A percentile compares a stretch with the other conserved stretches of the same genome.
phyloP scores from a whole-genome alignment of 2,329 filamentous ascomycete genomes.

The Sordariomycetes sp. region DNA sequence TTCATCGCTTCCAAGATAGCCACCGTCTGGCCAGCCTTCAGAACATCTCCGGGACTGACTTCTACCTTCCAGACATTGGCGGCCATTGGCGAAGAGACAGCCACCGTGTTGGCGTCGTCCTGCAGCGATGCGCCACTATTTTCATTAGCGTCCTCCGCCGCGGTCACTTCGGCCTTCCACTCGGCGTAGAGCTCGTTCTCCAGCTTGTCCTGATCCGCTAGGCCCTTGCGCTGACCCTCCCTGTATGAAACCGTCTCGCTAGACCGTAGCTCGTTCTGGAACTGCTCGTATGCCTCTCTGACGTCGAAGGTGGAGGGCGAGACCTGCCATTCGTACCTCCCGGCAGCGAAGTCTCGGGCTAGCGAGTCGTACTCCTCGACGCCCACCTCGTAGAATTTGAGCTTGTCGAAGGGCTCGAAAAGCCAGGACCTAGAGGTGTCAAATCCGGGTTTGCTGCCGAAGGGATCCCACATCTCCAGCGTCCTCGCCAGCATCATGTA shows the following conservation, averaged over 20 bases:
- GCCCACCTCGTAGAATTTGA: constrained; percentile 18
- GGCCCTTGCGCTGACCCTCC: neutral
- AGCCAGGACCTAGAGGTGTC: constrained; percentile 19
- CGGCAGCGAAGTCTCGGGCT: constrained; percentile 14
- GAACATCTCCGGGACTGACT: constrained; percentile 25
- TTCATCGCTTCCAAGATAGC: constrained; percentile 46
- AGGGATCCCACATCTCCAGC: constrained; percentile 20
- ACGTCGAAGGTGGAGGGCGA: constrained; percentile 17
- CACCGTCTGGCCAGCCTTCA: constrained; percentile 29
- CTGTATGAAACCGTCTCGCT: neutral
- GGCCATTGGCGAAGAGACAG: constrained; percentile 11
- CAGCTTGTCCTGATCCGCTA: neutral
- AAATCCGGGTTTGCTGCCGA: constrained; percentile 1
- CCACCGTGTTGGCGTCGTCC: neutral
- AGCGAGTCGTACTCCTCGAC: constrained; percentile 17
- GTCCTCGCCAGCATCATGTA: constrained; percentile 20
- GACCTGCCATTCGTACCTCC: constrained; percentile 17
- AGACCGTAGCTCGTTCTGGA: neutral
- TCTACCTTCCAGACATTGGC: constrained; percentile 45
- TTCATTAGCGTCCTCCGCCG: constrained; percentile 17
- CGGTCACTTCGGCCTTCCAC: constrained; percentile 16
- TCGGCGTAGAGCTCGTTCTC: neutral
- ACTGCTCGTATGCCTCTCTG: constrained; percentile 12
- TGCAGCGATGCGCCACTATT: constrained; percentile 6
- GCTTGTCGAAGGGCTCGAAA: constrained; percentile 20